phyloP scores from a whole-genome alignment of 352 stramenopile species.

The Pythium biforme region DNA sequence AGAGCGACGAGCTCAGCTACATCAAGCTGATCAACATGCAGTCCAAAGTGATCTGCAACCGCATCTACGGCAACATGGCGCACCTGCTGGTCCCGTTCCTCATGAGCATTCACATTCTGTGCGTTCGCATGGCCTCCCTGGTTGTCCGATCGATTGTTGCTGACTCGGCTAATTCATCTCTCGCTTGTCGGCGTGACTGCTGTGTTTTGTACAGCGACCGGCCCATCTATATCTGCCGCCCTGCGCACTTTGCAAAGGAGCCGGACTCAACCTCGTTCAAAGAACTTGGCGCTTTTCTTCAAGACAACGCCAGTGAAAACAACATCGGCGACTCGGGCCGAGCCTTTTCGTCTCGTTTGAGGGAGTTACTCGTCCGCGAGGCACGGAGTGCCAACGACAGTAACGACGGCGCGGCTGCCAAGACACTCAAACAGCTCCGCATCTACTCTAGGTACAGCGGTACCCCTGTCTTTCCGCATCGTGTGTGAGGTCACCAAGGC shows the following conservation, averaged over 20 bases:
- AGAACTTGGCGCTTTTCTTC: slow-evolving; percentile 20
- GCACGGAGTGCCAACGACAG: neutral
- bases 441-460: slow-evolving; percentile 39
- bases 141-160: too few species aligned
- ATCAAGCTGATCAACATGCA: slow-evolving; percentile 74
- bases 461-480: neutral
- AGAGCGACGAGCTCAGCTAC: slow-evolving; percentile 65
- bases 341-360: slow-evolving; percentile 29
- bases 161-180: too few species aligned
- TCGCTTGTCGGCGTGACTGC: too few species aligned
- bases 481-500: neutral
- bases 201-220: slow-evolving; percentile 32
- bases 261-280: slow-evolving; percentile 26
- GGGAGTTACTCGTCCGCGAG: slow-evolving; percentile 31
- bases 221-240: slow-evolving; percentile 44
- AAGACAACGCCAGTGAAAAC: slow-evolving; percentile 1
- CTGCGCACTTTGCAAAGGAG: slow-evolving; percentile 35
- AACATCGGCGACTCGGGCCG: slow-evolving; percentile 24
- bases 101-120: slow-evolving; percentile 54
- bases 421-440: slow-evolving; percentile 29
- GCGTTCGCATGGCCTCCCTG: slow-evolving; percentile 6
- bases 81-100: slow-evolving; percentile 50
- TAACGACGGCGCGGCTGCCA: neutral
- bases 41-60: slow-evolving; percentile 56
- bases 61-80: slow-evolving; percentile 48